Base-by-base conservation (phyloP, 768 basidiomycete genomes). In the Boletus rubropictus region DNA sequence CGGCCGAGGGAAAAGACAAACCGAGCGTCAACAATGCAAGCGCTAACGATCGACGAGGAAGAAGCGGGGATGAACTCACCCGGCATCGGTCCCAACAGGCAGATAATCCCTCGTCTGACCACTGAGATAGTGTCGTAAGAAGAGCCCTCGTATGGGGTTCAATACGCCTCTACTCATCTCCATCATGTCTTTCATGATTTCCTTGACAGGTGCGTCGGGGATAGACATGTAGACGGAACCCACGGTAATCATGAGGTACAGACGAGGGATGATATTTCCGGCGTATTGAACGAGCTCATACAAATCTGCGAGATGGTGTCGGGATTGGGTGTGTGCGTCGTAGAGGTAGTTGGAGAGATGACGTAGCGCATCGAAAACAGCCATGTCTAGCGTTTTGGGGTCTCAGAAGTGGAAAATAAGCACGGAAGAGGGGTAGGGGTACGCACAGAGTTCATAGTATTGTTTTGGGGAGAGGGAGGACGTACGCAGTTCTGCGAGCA, bases 141-240 rank as follows among this genome's bases (percentile, higher is more conserved):
- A 99, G 28, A 99, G 72, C 15, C 96, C 96, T 38, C 96, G 78
- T 41, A 93, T 91, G n/a, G 96, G 95, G 64, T 98, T 93, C 53
- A 98, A 76, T 5, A 99, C 92, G 51, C 96, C 96, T 17, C 93
- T 76, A 29, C 92, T 92, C 96, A 98, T 98, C 68, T 99, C 96
- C 87, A 99, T 87, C 95, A 98, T 97, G 68, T 99, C 96, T 76
- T 96, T 98, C 95, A 98, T 99, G 52, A 99, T 92, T 72, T 99
- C 95, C 75, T 93, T 96, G 46, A 98, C 84, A 4, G 95, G 95
- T 9, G 95, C 94, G 49, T 96, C 95, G 3, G 92, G 83, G 42
- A 97, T 84, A 24, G 92, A 93, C 96, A 99, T 98, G 76, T 97
- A 99, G 29, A 98, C 94, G 1, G 95, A 90, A 54, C 96, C 96